A percentile compares a stretch with the other conserved stretches of the same genome.
Conservation (phyloP, 2,329 filamentous ascomycete species). For the Monosporascus sp. region DNA sequence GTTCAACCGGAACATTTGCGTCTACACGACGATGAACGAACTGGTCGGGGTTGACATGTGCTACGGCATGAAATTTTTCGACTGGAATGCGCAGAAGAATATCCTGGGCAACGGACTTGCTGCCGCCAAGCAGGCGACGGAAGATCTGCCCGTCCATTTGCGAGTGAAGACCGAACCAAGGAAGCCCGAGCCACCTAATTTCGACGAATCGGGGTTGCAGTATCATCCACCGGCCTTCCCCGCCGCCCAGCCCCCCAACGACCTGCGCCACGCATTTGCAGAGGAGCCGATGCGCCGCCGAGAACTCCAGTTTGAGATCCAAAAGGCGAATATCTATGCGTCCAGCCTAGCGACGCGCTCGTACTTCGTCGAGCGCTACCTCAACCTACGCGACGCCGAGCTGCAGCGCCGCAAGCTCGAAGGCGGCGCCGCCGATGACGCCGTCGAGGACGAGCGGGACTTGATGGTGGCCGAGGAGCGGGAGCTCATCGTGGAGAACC, state of each 20-base stretch:
- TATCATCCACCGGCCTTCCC: conserved; percentile 49
- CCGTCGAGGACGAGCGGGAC: conserved; percentile 36
- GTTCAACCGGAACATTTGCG: conserved; percentile 73
- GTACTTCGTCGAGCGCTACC: conserved; percentile 82
- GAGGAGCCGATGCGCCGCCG: conserved; percentile 46
- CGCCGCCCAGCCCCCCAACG: conserved; percentile 40
- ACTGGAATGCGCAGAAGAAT: conserved; percentile 71
- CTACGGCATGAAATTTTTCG: conserved; percentile 72
- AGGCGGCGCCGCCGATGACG: conserved; percentile 38
- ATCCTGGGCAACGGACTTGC: conserved; percentile 67
- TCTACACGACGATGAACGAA: conserved; percentile 76
- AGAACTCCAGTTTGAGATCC: conserved; percentile 75
- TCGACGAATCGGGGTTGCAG: conserved; percentile 42
- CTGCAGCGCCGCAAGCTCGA: conserved; percentile 38
- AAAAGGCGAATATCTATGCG: conserved; percentile 85
- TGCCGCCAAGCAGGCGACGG: conserved; percentile 63
- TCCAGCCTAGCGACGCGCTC: conserved; percentile 77
- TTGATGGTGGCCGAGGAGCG: conserved; percentile 68
- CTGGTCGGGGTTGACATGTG: conserved; percentile 76
- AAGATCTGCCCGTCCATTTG: conserved; percentile 64
- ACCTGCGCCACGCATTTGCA: conserved; percentile 45
- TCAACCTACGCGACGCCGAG: conserved; percentile 66
- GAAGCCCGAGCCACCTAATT: conserved; percentile 21
- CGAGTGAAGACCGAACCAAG: conserved; percentile 45
- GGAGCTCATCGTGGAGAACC: conserved; percentile 74